These are phyloP conservation scores for Pythium sukuiense DNA, from an alignment of 352 stramenopile genomes.

Conservation along the genomic window DNA sequence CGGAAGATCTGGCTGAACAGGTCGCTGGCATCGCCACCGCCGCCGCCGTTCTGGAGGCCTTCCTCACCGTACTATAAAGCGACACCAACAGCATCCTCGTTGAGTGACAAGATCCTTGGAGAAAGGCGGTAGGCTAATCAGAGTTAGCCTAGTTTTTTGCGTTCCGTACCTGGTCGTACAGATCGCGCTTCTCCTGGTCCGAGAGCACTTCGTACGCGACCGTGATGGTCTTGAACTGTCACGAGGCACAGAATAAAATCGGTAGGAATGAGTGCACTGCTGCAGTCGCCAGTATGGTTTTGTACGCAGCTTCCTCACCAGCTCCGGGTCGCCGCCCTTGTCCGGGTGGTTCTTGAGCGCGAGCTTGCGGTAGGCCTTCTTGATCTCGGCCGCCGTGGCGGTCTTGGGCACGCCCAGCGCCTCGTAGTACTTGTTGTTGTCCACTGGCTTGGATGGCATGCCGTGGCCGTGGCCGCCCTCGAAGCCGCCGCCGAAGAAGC, in stretches of 20 bases:
- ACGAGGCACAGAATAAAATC: no score
- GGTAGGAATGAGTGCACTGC: slow-evolving; percentile 18
- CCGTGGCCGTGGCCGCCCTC: slow-evolving; percentile 44
- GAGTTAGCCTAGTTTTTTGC: background rate
- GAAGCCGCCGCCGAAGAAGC: slow-evolving; percentile 83
- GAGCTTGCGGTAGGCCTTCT: slow-evolving; percentile 91
- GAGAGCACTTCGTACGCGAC: slow-evolving; percentile 97
- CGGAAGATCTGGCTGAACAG: slow-evolving; percentile 99
- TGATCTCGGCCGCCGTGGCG: slow-evolving; percentile 81
- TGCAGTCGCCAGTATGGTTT: background rate
- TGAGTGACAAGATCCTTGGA: background rate
- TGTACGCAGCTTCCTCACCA: slow-evolving; percentile 30
- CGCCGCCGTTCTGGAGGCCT: slow-evolving; percentile 92
- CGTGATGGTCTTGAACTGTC: slow-evolving; percentile 91
- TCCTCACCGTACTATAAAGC: slow-evolving; percentile 92
- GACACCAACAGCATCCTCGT: background rate
- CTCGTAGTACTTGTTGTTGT: slow-evolving; percentile 91
- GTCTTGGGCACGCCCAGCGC: slow-evolving; percentile 85
- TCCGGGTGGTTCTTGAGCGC: slow-evolving; percentile 97
- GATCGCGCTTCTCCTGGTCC: slow-evolving; percentile 89
- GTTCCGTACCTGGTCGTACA: slow-evolving; percentile 74
- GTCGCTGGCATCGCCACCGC: slow-evolving; percentile 78
- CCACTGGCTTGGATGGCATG: slow-evolving; percentile 57
- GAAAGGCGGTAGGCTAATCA: background rate
- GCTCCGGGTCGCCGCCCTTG: slow-evolving; percentile 97